Evolutionary conservation across 2,329 filamentous ascomycete genomes (phyloP), one percentile per base, ranked within the genome.

Genomic region (Thelonectria discophora): DNA sequence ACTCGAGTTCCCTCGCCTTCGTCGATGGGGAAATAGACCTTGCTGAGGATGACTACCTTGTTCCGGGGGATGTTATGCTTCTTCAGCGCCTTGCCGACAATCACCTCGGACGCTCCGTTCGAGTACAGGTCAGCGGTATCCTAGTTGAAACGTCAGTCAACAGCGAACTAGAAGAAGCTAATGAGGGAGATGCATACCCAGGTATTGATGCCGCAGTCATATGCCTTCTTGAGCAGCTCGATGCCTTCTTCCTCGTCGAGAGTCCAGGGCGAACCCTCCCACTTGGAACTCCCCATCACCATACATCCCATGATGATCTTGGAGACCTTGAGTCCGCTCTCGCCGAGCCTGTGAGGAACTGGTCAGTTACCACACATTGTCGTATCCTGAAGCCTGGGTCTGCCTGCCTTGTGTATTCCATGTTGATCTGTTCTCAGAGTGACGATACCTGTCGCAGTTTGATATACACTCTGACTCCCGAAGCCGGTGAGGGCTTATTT

Each of bases 141-240:
- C 30, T 49, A 15, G 72, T 56, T 84, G 82, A 17, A 32, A 11
- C 13, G 30, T 40, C n/a, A 53, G 30, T 17, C 43, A 30, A 48
- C 32, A 15, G 18, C 9, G 20, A 12, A n/a, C 12, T 8, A 45
- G 1, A 12, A 1, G 18, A 24, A 46, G 34, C 34, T 52, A 13
- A 18, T 24, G 17, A 10, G 69, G 79, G 65, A 83, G 15, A 24
- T 40, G 39, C 56, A 47, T 53, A 49, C 58, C 81, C 80, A 84
- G 3, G 86, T 89, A 64, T 88, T 89, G 55, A 89, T 77, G 11
- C 87, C 87, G n/a, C 76, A 74, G 61, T 89, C 85, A 73, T 86
- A 89, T 5, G 87, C 87, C 32, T 85, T 82, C 75, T 89, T 86
- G 55, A 89, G 81, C 5, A 89, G 74, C 8, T 85, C 84, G 13